These are phyloP conservation scores for Hymenoscyphus fructigenus DNA, from an alignment of 2,329 filamentous ascomycete species.

Conservation along the genomic window DNA sequence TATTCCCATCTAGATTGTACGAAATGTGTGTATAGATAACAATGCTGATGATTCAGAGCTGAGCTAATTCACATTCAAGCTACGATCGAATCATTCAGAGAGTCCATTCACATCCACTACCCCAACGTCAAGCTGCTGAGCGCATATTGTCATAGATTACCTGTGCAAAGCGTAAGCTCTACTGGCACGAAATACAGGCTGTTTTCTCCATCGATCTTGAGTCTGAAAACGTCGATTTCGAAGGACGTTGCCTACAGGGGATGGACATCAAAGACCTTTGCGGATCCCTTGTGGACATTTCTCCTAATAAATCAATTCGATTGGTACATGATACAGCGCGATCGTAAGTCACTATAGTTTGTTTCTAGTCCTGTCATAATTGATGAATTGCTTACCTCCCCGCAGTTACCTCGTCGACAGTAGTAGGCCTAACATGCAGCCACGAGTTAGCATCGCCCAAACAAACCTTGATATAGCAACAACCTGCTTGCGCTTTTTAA, in stretches of 20 bases:
- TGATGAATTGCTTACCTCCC: slow-evolving; percentile 17
- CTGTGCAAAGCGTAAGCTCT: slow-evolving; percentile 40
- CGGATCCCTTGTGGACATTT: slow-evolving; percentile 38
- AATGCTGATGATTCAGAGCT: neutral
- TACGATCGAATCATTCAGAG: slow-evolving; percentile 11
- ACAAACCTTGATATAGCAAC: slow-evolving; percentile 18
- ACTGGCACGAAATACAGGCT: slow-evolving; percentile 43
- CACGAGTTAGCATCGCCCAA: neutral
- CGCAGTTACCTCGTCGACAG: slow-evolving; percentile 18
- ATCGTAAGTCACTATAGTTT: slow-evolving; percentile 23
- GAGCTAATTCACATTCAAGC: neutral
- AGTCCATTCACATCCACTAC: slow-evolving; percentile 13
- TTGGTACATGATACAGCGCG: slow-evolving; percentile 41
- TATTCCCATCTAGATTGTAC: neutral
- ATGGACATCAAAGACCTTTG: slow-evolving; percentile 36
- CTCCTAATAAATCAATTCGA: slow-evolving; percentile 32
- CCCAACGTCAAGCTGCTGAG: slow-evolving; percentile 11
- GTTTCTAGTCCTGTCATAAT: neutral
- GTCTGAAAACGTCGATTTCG: slow-evolving; percentile 32
- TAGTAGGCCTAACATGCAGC: slow-evolving; percentile 21
- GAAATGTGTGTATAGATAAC: neutral
- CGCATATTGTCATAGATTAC: slow-evolving; percentile 41
- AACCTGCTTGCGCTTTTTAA: slow-evolving; percentile 33
- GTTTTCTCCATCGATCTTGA: slow-evolving; percentile 38
- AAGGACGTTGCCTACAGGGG: slow-evolving; percentile 29